These are phyloP conservation scores for Themeda triandra DNA, from an alignment of 176 grass and related monocot species.

Conservation along the genomic window DNA sequence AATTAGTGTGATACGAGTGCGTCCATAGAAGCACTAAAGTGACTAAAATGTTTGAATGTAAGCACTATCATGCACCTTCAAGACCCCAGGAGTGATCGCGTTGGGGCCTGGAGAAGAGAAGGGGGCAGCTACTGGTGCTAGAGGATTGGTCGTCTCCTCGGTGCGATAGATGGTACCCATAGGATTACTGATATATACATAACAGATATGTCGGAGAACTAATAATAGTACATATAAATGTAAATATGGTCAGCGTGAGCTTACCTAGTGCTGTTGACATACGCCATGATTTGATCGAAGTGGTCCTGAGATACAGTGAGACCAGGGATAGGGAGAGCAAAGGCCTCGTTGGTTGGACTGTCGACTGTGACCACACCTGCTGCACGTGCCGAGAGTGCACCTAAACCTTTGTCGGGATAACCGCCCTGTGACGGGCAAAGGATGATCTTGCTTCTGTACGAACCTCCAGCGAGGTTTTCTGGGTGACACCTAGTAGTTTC, in stretches of 20 bases:
- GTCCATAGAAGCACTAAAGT: no score
- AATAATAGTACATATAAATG: no score
- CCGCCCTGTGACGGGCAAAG: background rate
- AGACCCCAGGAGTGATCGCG: conserved; percentile 23
- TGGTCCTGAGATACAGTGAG: background rate
- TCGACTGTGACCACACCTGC: background rate
- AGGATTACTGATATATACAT: background rate
- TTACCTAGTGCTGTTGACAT: conserved; percentile 3
- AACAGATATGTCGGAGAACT: accelerated
- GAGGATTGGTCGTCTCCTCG: background rate
- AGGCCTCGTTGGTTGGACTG: background rate
- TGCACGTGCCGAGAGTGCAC: background rate
- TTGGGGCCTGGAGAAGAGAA: conserved; percentile 57
- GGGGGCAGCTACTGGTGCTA: conserved; percentile 22
- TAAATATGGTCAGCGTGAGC: no score
- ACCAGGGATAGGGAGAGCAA: background rate
- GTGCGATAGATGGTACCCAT: conserved; percentile 26
- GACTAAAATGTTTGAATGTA: no score
- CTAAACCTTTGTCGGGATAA: background rate
- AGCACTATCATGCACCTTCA: conserved; percentile 15
- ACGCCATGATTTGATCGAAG: background rate
- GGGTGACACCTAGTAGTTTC: background rate
- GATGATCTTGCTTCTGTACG: conserved; percentile 18
- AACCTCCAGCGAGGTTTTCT: background rate
- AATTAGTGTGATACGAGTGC: no score